Evolutionary conservation across 768 basidiomycete genomes (phyloP).

Genomic region (Hebeloma cylindrosporum): DNA sequence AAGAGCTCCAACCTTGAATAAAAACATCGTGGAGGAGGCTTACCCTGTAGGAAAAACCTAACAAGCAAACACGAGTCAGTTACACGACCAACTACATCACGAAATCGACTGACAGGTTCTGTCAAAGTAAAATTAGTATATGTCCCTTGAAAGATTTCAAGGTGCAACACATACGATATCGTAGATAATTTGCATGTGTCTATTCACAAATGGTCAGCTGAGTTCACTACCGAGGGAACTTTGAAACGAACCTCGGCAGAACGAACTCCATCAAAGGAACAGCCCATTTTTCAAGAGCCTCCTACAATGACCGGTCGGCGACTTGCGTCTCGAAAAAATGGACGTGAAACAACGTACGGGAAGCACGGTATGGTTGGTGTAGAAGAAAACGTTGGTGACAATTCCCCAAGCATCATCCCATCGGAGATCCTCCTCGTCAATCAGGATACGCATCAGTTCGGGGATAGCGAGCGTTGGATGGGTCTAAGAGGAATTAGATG

Average conservation of each 20-base stretch:
- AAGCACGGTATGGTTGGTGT: conserved; percentile 94
- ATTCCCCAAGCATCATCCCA: conserved; percentile 91
- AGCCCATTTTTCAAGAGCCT: conserved; percentile 91
- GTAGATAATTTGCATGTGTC: conserved; percentile 91
- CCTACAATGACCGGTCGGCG: conserved; percentile 38
- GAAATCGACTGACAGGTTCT: conserved; percentile 49
- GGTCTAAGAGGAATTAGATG: conserved; percentile 50
- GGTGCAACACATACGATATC: conserved; percentile 63
- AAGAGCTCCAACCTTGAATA: neutral
- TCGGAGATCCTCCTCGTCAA: conserved; percentile 86
- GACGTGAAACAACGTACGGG: conserved; percentile 49
- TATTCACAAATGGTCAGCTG: conserved; percentile 13
- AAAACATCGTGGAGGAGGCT: conserved; percentile 11
- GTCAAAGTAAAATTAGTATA: conserved; percentile 10
- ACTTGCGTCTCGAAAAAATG: neutral
- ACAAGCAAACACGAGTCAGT: neutral
- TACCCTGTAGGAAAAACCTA: conserved; percentile 72
- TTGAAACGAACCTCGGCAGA: conserved; percentile 61
- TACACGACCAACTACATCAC: neutral
- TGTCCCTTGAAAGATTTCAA: neutral
- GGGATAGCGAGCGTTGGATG: conserved; percentile 95
- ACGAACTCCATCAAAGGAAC: conserved; percentile 84
- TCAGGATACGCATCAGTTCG: conserved; percentile 88
- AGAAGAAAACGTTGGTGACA: conserved; percentile 88
- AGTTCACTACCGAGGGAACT: neutral